Base-by-base conservation (phyloP, 2,329 filamentous ascomycete genomes). In the Pestalotiopsis sp. region DNA sequence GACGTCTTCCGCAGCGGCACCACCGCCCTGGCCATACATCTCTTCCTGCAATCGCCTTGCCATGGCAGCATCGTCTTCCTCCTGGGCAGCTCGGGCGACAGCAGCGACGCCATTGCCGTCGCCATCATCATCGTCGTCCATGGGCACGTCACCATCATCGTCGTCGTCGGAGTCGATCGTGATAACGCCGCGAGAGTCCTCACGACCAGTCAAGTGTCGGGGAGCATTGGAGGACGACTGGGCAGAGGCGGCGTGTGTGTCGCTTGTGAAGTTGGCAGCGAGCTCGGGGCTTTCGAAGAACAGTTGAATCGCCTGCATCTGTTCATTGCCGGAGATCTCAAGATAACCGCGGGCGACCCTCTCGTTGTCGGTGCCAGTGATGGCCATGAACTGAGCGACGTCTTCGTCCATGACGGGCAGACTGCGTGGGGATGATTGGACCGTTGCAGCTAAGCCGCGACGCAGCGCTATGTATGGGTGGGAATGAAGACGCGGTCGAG, bases 61-160 rank as follows among this genome's bases (percentile, higher is more conserved):
- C 90, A 98, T 95, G 58, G 93, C 95, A 66, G 94, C 95, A 76
- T 99, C 96, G 75, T 97, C 94, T 72, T 98, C 95, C 72, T 92
- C 89, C 66, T 90, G 84, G 17, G 87, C 89, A 4, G 79, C 81
- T 40, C 80, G 82, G 11, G 81, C 82, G 52, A 85, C 81, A 36
- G 80, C 80, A 4, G 78, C 80, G 4, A 82, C 81, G 20, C 82
- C 82, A 20, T 81, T 78, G 20, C 80, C 78, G 65, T 80, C 79
- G 71, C 82, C 80, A 66, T 82, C 79, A 67, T 79, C 76, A 63
- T 80, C 80, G 40, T 74, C 75, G 14, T 70, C 79, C 66, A 80
- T 79, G 58, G 81, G 72, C 70, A 76, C 81, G 70, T 79, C 75
- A 25, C 84, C 84, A 68, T 87, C 85, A 45, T 84, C 87, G 45